Evolutionary conservation across 768 basidiomycete genomes (phyloP), one percentile per base, ranked within the genome.

Genomic region (Crepidotus variabilis): DNA sequence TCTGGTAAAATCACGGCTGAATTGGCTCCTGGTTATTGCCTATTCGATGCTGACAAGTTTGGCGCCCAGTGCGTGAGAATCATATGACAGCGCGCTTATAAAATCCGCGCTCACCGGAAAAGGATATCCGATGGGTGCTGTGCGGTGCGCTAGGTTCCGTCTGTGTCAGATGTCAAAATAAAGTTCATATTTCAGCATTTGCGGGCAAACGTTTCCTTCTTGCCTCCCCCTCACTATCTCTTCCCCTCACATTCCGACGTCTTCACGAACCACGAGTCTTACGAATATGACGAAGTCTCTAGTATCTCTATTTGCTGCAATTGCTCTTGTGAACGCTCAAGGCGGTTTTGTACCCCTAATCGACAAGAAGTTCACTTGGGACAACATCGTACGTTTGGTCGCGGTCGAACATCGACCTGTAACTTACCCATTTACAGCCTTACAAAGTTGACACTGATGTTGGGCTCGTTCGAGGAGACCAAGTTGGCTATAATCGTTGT

Each of bases 401-500:
- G 14, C 10, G 14, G 23, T 32, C 10, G 51, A 18, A 6, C 2
- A 45, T 6, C 20, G 21, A n/a, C 14, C 22, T 4, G 34, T 13
- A 22, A 6, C 34, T n/a, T 47, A 9, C 1, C 14, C 23, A 34
- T 47, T 51, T 13, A n/a, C 52, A 75, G 72, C 71, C 72, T 0
- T 70, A 72, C 55, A 61, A 71, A 63, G 74, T 72, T 23, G 74
- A 75, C 47, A 72, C 69, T 11, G 73, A 76, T 56, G 47, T 51
- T 5, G 67, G 65, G 18, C 63, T 72, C 3, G 63, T 64, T 54
- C 67, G 75, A 49, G 75, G 75, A 18, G 56, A 71, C 13, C 88
- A 90, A 65, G 62, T 63, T 18, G 88, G 88, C 14, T 87, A 86
- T 75, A 87, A 87, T 67, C 63, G 72, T 10, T 88, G 86, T 68